Percentiles rank a stretch among this genome's conserved stretches.
These are phyloP conservation scores for Ajuga reptans DNA, from an alignment of 305 asterid genomes.

Conservation along the genomic window DNA sequence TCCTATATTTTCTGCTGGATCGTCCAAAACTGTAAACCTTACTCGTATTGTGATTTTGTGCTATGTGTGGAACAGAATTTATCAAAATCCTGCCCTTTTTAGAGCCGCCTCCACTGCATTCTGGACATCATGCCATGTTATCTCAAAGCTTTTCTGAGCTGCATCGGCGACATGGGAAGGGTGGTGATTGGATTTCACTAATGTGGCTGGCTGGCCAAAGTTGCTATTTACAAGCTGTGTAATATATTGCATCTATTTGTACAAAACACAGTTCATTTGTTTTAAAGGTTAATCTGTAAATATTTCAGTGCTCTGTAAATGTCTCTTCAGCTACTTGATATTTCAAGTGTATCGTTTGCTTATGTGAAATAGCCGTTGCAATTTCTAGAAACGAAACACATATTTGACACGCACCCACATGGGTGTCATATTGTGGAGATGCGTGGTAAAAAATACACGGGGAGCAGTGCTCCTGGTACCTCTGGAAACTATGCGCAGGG, in stretches of 20 bases:
- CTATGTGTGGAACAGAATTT: conserved; percentile 42
- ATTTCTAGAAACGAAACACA: no score
- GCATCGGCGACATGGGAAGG: conserved; percentile 5
- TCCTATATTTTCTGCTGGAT: neutral
- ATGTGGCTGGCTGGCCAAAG: neutral
- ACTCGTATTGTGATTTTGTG: neutral
- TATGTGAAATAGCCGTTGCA: no score
- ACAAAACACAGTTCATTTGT: neutral
- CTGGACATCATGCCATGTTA: conserved; percentile 79
- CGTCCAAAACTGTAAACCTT: neutral
- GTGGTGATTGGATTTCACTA: neutral
- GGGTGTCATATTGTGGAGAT: no score
- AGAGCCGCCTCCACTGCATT: conserved; percentile 79
- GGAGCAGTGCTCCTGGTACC: no score
- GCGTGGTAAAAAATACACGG: no score
- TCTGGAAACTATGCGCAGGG: no score
- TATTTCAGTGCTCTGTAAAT: conserved; percentile 19
- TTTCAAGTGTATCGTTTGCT: neutral
- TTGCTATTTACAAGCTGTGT: neutral
- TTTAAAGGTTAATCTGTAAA: conserved; percentile 26
- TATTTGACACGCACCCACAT: no score
- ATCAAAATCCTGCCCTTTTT: conserved; percentile 81
- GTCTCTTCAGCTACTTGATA: neutral
- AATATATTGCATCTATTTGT: conserved; percentile 16
- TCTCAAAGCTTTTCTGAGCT: conserved; percentile 77